Evolutionary conservation across 1,284 basidiomycete genomes (phyloP).

Genomic region (Cutaneotrichosporon cavernicola): DNA sequence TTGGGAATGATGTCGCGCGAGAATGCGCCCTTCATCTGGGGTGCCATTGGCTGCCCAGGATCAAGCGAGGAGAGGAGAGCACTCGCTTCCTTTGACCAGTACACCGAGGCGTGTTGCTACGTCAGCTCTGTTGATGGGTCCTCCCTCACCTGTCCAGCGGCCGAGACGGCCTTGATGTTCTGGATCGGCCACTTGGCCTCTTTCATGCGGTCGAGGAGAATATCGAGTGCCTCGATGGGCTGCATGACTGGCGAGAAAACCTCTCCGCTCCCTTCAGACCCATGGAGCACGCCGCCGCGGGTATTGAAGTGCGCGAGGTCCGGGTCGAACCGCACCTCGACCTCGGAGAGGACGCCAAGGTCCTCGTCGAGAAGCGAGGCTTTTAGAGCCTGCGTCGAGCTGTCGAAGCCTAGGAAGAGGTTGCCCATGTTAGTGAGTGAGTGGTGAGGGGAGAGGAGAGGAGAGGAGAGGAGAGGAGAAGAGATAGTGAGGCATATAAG

Average conservation of each 20-base stretch:
- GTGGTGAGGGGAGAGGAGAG: background rate
- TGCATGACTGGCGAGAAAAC: constrained; percentile 74
- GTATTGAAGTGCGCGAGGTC: constrained; percentile 75
- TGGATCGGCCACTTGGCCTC: constrained; percentile 54
- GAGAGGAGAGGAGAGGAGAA: background rate
- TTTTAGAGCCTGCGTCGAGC: constrained; percentile 85
- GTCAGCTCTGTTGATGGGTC: constrained; percentile 9
- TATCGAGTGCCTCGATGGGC: constrained; percentile 80
- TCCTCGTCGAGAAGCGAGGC: constrained; percentile 62
- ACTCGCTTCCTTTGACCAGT: constrained; percentile 68
- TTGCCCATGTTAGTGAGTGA: background rate
- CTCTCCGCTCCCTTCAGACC: constrained; percentile 66
- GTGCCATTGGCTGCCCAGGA: constrained; percentile 57
- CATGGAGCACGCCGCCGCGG: constrained; percentile 67
- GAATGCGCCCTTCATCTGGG: constrained; percentile 61
- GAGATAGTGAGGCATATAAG: background rate
- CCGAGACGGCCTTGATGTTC: constrained; percentile 39
- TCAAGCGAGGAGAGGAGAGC: constrained; percentile 61
- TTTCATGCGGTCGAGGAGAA: constrained; percentile 70
- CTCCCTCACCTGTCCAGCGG: constrained; percentile 47
- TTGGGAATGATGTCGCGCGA: constrained; percentile 72
- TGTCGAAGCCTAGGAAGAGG: constrained; percentile 80
- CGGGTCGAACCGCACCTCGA: constrained; percentile 73
- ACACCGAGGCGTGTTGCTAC: constrained; percentile 89
- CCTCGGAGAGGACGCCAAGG: constrained; percentile 66